Conservation (phyloP, 2,329 filamentous ascomycete genomes). For the Mariannaea sp. region DNA sequence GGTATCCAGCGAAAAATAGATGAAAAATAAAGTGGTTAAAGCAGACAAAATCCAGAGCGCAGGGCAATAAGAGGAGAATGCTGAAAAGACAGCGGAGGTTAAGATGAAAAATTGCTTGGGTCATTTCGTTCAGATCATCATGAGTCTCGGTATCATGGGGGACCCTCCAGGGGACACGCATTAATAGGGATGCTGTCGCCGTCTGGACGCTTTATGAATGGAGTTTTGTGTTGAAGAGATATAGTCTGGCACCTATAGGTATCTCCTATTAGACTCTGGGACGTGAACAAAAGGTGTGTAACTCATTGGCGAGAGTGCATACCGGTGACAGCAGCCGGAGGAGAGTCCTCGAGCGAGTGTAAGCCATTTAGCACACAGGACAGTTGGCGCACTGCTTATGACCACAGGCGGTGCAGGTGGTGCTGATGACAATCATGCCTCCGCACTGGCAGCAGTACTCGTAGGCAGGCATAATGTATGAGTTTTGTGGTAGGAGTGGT, state of each 20-base stretch:
- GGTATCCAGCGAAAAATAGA: conserved; percentile 23
- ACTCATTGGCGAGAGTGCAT: neutral
- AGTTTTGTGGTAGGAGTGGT: conserved; percentile 15
- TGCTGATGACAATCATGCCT: conserved; percentile 62
- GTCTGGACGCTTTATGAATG: neutral
- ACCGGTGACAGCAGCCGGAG: conserved; percentile 11
- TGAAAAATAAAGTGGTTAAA: neutral
- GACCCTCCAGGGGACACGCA: conserved; percentile 8
- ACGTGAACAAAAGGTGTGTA: neutral
- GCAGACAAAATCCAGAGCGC: neutral
- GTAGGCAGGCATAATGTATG: conserved; percentile 48
- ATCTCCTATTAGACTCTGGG: no score
- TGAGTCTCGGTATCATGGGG: conserved; percentile 10
- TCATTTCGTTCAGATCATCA: conserved; percentile 26
- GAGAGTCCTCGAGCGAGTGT: conserved; percentile 3
- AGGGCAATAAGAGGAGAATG: neutral
- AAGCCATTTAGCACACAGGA: conserved; percentile 41
- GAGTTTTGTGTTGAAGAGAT: no score
- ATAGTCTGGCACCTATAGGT: no score
- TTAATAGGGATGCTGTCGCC: neutral
- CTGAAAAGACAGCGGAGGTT: conserved; percentile 9
- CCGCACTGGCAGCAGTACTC: conserved; percentile 62
- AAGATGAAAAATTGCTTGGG: conserved; percentile 12
- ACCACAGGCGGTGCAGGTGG: conserved; percentile 54
- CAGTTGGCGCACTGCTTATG: conserved; percentile 57